Conservation (phyloP, 495 filamentous ascomycete genomes). For the Aspergillus incahuasiensis region DNA sequence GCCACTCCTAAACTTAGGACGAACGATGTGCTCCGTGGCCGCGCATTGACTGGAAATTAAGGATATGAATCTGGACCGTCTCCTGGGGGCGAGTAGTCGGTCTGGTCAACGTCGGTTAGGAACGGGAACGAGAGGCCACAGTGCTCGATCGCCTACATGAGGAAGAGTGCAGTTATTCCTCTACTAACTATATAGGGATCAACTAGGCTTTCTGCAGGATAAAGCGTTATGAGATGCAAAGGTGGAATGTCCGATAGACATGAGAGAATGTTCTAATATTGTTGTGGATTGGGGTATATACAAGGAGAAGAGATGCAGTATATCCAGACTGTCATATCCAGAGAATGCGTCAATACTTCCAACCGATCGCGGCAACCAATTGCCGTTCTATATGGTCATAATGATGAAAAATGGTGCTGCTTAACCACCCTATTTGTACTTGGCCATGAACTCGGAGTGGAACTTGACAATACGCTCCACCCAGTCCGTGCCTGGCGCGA, state of each 20-base stretch:
- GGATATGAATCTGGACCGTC: neutral
- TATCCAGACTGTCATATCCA: constrained; percentile 3
- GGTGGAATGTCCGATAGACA: neutral
- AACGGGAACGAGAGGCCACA: neutral
- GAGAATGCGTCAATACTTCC: neutral
- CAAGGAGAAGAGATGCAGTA: constrained; percentile 2
- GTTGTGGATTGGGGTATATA: constrained; percentile 5
- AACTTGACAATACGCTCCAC: constrained; percentile 82
- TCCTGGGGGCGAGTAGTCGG: neutral
- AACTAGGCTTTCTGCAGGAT: too few species aligned
- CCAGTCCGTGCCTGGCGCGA: constrained; percentile 95
- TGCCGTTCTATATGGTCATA: neutral
- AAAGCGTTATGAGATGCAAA: too few species aligned
- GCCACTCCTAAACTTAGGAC: neutral
- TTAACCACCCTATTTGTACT: constrained; percentile 50
- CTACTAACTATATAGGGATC: too few species aligned
- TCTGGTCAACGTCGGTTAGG: neutral
- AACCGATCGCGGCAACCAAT: neutral
- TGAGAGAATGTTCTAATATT: neutral
- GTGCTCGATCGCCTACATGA: neutral
- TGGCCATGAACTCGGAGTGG: constrained; percentile 84
- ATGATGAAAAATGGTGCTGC: neutral
- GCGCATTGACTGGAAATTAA: neutral
- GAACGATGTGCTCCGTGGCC: neutral
- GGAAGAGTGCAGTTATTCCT: too few species aligned